A percentile compares a stretch with the other conserved stretches of the same genome.
These are phyloP conservation scores for Aegilops bicornis DNA, from an alignment of 176 grass and related monocot genomes.

Conservation along the genomic window DNA sequence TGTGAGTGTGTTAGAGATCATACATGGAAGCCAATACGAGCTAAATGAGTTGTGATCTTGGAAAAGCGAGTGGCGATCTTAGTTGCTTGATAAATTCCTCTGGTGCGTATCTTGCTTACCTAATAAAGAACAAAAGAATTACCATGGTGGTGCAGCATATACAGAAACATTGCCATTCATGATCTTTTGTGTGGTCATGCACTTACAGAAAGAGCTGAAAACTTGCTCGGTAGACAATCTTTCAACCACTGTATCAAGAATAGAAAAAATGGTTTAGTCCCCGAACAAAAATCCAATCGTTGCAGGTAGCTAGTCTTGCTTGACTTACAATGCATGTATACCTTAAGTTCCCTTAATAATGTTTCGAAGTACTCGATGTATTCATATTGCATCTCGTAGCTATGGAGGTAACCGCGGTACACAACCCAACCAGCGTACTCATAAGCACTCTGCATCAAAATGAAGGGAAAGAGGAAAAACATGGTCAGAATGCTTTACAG, in stretches of 20 bases:
- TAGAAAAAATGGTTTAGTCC: neutral
- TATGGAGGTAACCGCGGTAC: neutral
- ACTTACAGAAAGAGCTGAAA: slow-evolving; percentile 25
- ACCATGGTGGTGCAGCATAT: neutral
- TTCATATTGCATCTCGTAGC: slow-evolving; percentile 23
- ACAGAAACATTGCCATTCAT: neutral
- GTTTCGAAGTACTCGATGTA: slow-evolving; percentile 5
- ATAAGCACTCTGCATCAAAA: neutral
- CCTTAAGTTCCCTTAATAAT: slow-evolving; percentile 16
- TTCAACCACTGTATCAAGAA: slow-evolving; percentile 28
- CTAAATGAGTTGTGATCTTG: slow-evolving; percentile 3
- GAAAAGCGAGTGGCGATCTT: slow-evolving; percentile 28
- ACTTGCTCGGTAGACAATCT: neutral
- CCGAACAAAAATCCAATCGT: neutral
- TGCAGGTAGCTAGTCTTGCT: neutral
- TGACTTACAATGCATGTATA: neutral
- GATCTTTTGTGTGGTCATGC: neutral
- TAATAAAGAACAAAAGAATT: slow-evolving; percentile 22
- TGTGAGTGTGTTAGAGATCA: neutral
- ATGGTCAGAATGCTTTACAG: neutral
- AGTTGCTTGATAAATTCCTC: slow-evolving; percentile 29
- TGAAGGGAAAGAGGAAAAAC: neutral
- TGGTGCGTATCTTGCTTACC: slow-evolving; percentile 3
- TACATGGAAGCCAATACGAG: neutral
- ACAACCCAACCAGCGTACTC: neutral